Base-by-base conservation (phyloP, 129 eudicot species). In the Cynara cardunculus region DNA sequence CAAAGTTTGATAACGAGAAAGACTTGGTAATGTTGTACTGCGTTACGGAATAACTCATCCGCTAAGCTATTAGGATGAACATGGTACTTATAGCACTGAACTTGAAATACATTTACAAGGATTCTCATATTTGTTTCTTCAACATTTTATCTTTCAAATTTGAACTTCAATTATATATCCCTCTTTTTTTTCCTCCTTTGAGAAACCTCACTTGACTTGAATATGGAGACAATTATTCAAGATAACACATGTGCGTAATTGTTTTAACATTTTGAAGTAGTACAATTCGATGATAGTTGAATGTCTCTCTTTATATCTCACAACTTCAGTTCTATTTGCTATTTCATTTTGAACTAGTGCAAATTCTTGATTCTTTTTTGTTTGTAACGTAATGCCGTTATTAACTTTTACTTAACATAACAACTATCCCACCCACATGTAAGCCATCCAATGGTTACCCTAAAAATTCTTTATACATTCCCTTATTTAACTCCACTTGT, bases 1-100 rank as follows among this genome's bases (percentile, higher is more conserved):
- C 97, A 28, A 95, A 95, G 87, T 95, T 95, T 85, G 99, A 95
- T 83, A 95, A 95, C 53, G 99, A 95, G 86, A 95, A 92, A 82
- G 99, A 95, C 84, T 85, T 89, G 67, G 99, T 27, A 95, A 86
- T 85, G 99, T 97, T 77, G 97, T 95, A 35, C 37, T 95, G 82
- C 92, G 99, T n/a, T 95, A 95, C 78, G 91, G 87, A 73, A 90
- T 95, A 78, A 80, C 87, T 73, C 99, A 95, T 78, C 97, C 99
- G 2, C 97, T 95, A 87, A 84, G 93, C 39, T 37, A 11, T 82
- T 49, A 25, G 0, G 11, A 25, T 28, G 26, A 81, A 81, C 27
- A 30, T 46, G 71, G 21, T 53, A 75, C 69, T 25, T 62, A 28
- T 69, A 44, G 59, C 59, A 46, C 6, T 46, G 18, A 14, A 46